Evolutionary conservation across 2,329 filamentous ascomycete species (phyloP).

Genomic region (Verticillium alfalfae): DNA sequence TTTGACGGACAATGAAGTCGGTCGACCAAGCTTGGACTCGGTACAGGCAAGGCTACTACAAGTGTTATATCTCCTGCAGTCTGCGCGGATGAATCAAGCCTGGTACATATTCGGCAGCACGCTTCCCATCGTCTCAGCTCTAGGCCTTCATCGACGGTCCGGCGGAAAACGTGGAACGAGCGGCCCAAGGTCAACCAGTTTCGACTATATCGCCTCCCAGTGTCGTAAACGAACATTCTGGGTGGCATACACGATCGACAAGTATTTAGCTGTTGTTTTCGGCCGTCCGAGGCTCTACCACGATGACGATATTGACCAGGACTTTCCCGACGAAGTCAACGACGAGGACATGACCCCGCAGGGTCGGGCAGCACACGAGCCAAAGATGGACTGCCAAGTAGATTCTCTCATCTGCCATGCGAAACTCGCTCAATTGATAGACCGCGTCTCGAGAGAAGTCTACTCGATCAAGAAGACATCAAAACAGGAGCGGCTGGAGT

Average conservation of each 20-base stretch:
- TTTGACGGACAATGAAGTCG: constrained; percentile 39
- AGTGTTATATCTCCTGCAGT: constrained; percentile 52
- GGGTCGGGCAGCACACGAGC: constrained; percentile 18
- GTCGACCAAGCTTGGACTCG: constrained; percentile 47
- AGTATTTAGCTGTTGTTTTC: constrained; percentile 58
- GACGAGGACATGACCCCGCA: constrained; percentile 49
- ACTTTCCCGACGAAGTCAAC: constrained; percentile 48
- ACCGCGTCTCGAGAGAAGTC: constrained; percentile 29
- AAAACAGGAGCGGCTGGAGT: constrained; percentile 26
- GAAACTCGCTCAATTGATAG: constrained; percentile 32
- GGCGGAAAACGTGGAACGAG: neutral
- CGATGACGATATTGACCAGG: constrained; percentile 59
- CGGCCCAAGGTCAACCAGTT: neutral
- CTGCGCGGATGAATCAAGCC: constrained; percentile 54
- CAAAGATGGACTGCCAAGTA: constrained; percentile 39
- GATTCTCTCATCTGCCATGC: constrained; percentile 40
- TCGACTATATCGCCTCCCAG: constrained; percentile 41
- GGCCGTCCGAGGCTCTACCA: constrained; percentile 56
- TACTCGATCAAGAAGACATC: constrained; percentile 29
- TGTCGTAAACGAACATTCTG: constrained; percentile 55
- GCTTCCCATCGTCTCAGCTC: constrained; percentile 42
- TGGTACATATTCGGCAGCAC: constrained; percentile 56
- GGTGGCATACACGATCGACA: constrained; percentile 57
- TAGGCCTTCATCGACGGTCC: constrained; percentile 23
- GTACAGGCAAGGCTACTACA: constrained; percentile 54